Evolutionary conservation across 2,329 filamentous ascomycete genomes (phyloP), one percentile per base, ranked within the genome.

Genomic region (Arthrobotrys conoides): DNA sequence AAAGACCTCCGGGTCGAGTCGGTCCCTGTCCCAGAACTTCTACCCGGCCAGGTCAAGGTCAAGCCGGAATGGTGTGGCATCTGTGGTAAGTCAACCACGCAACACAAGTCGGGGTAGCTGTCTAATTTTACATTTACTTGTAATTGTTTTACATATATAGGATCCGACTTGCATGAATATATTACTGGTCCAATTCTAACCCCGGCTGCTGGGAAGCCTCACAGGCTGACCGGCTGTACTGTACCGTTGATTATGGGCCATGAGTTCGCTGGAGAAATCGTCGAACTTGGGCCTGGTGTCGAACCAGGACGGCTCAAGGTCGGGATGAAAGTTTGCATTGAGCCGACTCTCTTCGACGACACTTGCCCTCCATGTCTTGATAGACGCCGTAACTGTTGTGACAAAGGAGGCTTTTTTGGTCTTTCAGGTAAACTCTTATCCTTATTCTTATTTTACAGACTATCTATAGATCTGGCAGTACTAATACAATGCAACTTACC

Each of bases 211-310:
- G 73, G 66, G n/a, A 77, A 71, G 14, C 73, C 73, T 38, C 73
- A 91, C 81, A 87, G 87, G 1, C 83, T 91, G 22, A 91, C 89
- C 0, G 85, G 86, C 36, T 88, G 88, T 71, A 85, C 84, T 0
- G 86, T 89, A 41, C 90, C 90, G 2, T 86, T 91, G 9, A 89
- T 87, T 0, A 85, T 91, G 9, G 90, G 90, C 27, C 90, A 92
- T 81, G 90, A 92, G 82, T 90, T 91, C 83, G 88, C 87, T 2
- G 90, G 90, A 10, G 86, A 87, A 1, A 85, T 92, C 36, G 85
- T 87, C 10, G 88, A 90, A 80, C 84, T 91, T n/a, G 90, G 90
- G 0, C 81, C 84, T 0, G 86, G 84, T 0, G 87, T 89, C 0
- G 83, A 81, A 0, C 82, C 82, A 9, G 67, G 73, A 38, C 61